Conservation (phyloP, 2,329 filamentous ascomycete species). For the Ascochyta viciae-villosae region DNA sequence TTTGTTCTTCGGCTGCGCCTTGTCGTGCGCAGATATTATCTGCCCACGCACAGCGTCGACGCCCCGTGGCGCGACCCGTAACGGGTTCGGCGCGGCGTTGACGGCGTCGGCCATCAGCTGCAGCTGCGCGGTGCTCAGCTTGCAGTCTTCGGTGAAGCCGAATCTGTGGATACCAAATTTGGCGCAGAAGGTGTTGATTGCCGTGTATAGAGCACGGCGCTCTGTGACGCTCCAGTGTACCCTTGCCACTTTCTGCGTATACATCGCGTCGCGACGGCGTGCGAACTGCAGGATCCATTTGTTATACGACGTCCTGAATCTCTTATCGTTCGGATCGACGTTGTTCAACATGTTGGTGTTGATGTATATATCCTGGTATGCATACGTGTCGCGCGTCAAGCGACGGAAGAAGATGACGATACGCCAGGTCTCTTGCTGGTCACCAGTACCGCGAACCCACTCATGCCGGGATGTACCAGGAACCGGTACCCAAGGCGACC, state of each 20-base stretch:
- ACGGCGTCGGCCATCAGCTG: conserved; percentile 9
- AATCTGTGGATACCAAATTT: conserved; percentile 10
- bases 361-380: conserved; percentile 12
- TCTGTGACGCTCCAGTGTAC: conserved; percentile 16
- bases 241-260: conserved; percentile 2
- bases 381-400: conserved; percentile 5
- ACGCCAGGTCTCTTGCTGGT: conserved; percentile 5
- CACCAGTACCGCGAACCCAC: conserved; percentile 7
- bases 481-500: background rate
- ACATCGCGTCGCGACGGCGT: conserved; percentile 14
- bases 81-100: conserved; percentile 1
- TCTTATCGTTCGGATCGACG: conserved; percentile 14
- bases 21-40: conserved; percentile 16
- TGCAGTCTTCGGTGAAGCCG: conserved; percentile 2
- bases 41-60: conserved; percentile 20
- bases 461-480: background rate
- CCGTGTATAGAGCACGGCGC: conserved; percentile 9
- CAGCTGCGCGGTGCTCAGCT: conserved; percentile 5
- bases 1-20: conserved; percentile 13
- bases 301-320: conserved; percentile 14
- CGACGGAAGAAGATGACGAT: conserved; percentile 18
- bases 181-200: conserved; percentile 16
- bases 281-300: conserved; percentile 24
- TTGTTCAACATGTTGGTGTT: conserved; percentile 7
- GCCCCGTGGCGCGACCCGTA: background rate